These are phyloP conservation scores for Boletus eberwhitei DNA, from an alignment of 768 basidiomycete genomes.

Conservation along the genomic window DNA sequence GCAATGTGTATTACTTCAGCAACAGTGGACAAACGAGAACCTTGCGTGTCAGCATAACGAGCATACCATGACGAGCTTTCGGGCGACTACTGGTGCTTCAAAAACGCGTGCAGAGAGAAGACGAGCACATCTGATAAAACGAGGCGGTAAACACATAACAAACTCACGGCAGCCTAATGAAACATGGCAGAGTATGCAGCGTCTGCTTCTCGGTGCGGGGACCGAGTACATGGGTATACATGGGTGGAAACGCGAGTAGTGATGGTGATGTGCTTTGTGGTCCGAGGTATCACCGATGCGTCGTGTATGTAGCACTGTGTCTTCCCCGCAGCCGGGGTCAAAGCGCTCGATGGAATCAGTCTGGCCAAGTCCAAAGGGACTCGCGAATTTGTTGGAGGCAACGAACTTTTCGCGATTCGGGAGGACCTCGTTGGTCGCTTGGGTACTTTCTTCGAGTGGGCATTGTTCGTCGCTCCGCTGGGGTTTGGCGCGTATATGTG, in stretches of 20 bases:
- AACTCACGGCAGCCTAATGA: conserved; percentile 14
- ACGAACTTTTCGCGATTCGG: conserved; percentile 23
- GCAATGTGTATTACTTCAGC: conserved; percentile 1
- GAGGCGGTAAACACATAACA: background rate
- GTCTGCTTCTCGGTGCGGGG: conserved; percentile 29
- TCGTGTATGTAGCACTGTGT: background rate
- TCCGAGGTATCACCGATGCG: background rate
- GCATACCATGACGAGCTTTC: background rate
- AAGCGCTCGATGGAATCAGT: background rate
- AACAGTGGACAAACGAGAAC: background rate
- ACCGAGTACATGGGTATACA: conserved; percentile 22
- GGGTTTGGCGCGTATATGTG: conserved; percentile 19
- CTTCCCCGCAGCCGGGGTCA: background rate
- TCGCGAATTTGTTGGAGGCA: conserved; percentile 21
- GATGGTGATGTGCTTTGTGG: conserved; percentile 1
- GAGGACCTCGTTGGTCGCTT: background rate
- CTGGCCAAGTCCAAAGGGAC: background rate
- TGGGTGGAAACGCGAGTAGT: background rate
- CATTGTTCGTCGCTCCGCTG: background rate
- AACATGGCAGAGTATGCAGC: conserved; percentile 26
- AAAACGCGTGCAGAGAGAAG: background rate
- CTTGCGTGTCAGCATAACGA: background rate
- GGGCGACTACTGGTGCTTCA: background rate
- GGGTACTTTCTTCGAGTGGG: background rate
- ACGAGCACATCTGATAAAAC: background rate